Conservation (phyloP, 2,329 filamentous ascomycete species). For the Aspergillus glaucus region DNA sequence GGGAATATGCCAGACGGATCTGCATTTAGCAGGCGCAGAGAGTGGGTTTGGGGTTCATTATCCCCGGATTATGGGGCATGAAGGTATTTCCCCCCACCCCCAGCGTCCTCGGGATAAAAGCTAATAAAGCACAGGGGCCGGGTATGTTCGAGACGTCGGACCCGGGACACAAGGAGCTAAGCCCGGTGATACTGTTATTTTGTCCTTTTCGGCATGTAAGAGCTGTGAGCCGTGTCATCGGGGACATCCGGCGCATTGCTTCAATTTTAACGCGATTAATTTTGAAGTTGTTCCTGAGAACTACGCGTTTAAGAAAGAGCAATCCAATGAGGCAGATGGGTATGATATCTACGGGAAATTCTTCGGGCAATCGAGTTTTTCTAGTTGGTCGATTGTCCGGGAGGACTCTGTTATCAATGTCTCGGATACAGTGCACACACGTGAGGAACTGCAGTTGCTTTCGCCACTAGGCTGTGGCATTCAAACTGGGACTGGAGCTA, state of each 20-base stretch:
- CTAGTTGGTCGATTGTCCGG: slow-evolving; percentile 34
- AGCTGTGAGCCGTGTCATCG: slow-evolving; percentile 45
- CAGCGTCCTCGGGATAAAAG: background rate
- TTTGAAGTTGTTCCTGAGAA: background rate
- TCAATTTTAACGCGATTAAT: slow-evolving; percentile 44
- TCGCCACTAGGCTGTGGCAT: slow-evolving; percentile 43
- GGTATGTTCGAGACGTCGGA: slow-evolving; percentile 45
- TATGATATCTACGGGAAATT: slow-evolving; percentile 34
- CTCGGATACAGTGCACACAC: slow-evolving; percentile 27
- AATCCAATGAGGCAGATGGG: slow-evolving; percentile 6
- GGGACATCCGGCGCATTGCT: slow-evolving; percentile 45
- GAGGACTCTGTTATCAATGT: slow-evolving; percentile 40
- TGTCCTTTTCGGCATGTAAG: slow-evolving; percentile 45
- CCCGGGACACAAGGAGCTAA: slow-evolving; percentile 36
- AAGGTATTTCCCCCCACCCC: slow-evolving; percentile 32
- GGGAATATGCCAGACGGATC: slow-evolving; percentile 52
- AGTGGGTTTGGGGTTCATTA: slow-evolving; percentile 35
- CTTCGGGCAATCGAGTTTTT: slow-evolving; percentile 46
- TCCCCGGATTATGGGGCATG: slow-evolving; percentile 48
- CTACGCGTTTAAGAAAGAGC: background rate
- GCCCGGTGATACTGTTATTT: slow-evolving; percentile 42
- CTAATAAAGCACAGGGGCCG: slow-evolving; percentile 22
- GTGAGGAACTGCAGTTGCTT: slow-evolving; percentile 32
- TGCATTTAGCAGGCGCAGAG: slow-evolving; percentile 40
- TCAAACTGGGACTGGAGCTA: slow-evolving; percentile 41